Evolutionary conservation across 345 rosid genomes (phyloP).

Genomic region (Rhizophora mangle): DNA sequence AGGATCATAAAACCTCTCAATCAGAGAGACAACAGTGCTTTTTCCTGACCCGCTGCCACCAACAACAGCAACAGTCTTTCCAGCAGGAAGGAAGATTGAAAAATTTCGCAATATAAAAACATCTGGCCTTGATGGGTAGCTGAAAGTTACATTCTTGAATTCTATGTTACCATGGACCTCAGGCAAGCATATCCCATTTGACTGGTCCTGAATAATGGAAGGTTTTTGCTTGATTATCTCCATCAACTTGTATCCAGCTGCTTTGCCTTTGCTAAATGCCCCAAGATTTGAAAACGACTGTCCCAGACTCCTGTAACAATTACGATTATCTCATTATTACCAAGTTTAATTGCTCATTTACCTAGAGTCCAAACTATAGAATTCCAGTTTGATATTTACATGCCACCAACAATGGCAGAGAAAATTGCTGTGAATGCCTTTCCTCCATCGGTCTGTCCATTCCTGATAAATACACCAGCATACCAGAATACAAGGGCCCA

Average conservation of each 20-base stretch:
- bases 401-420: conserved; percentile 99
- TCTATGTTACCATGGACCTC: conserved; percentile 79
- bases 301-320: conserved; percentile 81
- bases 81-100: conserved; percentile 88
- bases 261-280: conserved; percentile 96
- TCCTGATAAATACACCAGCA: conserved; percentile 93
- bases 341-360: neutral
- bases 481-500: conserved; percentile 99
- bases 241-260: conserved; percentile 58
- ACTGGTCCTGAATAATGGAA: conserved; percentile 57
- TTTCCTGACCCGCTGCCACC: conserved; percentile 99
- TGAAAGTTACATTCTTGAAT: conserved; percentile 81
- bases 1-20: conserved; percentile 96
- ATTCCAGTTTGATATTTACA: conserved; percentile 43
- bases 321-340: conserved; percentile 3
- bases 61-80: conserved; percentile 93
- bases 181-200: conserved; percentile 49
- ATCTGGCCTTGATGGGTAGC: conserved; percentile 97
- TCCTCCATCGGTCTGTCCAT: conserved; percentile 89
- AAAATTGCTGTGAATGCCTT: conserved; percentile 96
- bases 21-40: conserved; percentile 93
- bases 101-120: conserved; percentile 81
- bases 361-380: neutral
- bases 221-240: conserved; percentile 61
- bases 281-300: conserved; percentile 97